Percentiles rank a stretch among this genome's conserved stretches.
Conservation (phyloP, 805 yeast genomes). For the Diddensiella caesifluorescens region DNA sequence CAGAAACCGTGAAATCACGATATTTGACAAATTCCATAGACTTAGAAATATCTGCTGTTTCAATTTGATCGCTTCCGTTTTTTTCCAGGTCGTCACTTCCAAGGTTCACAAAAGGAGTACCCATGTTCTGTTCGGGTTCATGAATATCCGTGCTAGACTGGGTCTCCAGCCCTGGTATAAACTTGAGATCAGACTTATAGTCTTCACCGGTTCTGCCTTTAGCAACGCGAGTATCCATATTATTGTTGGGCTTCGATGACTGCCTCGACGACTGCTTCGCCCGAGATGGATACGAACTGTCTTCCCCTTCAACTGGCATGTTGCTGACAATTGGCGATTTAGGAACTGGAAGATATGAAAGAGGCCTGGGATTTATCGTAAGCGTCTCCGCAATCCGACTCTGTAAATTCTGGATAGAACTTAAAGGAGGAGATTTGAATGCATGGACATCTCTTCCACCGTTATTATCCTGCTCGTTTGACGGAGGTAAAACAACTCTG, state of each 20-base stretch:
- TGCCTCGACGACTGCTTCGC: too few relatives aligned
- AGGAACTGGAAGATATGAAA: constrained; percentile 13
- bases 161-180: neutral
- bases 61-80: neutral
- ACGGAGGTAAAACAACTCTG: constrained; percentile 17
- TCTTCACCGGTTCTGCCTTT: too few relatives aligned
- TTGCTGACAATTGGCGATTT: constrained; percentile 14
- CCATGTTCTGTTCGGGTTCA: neutral
- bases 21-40: neutral
- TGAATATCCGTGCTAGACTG: neutral
- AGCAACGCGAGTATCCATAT: too few relatives aligned
- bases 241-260: too few relatives aligned
- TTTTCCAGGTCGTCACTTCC: constrained; percentile 1
- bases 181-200: neutral
- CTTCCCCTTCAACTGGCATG: constrained; percentile 13
- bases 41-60: neutral
- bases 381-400: constrained; percentile 8
- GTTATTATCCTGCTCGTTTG: neutral
- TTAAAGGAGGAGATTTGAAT: constrained; percentile 8
- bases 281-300: too few relatives aligned
- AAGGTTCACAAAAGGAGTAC: neutral
- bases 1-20: constrained; percentile 11
- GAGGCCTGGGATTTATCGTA: neutral
- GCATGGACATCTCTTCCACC: neutral
- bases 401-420: constrained; percentile 14